These are phyloP conservation scores for Yarrowia galli DNA, from an alignment of 1,139 yeast genomes.

Conservation along the genomic window DNA sequence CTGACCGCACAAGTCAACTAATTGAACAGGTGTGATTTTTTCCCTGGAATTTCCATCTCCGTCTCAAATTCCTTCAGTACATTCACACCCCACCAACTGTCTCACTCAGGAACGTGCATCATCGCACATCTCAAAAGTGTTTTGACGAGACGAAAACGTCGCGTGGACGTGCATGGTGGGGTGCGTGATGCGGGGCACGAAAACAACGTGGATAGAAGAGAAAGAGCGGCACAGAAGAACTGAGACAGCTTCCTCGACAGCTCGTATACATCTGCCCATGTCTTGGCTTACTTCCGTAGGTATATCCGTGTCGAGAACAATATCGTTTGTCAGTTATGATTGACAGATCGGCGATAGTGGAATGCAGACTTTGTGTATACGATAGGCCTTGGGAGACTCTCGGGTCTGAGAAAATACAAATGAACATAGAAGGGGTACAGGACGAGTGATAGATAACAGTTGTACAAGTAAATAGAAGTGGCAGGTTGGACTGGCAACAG, in stretches of 20 bases:
- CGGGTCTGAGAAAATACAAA: no score
- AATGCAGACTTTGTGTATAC: background rate
- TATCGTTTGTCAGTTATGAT: background rate
- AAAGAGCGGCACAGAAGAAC: background rate
- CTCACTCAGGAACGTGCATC: conserved; percentile 31
- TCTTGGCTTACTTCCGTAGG: background rate
- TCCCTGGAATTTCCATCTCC: no score
- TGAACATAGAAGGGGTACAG: background rate
- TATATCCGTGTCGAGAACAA: background rate
- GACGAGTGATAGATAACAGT: background rate
- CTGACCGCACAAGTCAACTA: no score
- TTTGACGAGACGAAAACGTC: conserved; percentile 15
- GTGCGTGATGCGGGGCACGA: conserved; percentile 22
- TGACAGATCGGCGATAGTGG: conserved; percentile 6
- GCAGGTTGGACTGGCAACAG: no score
- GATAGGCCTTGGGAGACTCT: no score
- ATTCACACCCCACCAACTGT: background rate
- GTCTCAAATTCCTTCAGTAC: no score
- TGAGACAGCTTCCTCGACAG: background rate
- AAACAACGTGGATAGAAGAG: background rate
- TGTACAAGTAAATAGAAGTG: no score
- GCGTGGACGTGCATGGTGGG: conserved; percentile 22
- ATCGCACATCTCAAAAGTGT: background rate
- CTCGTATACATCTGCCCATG: background rate
- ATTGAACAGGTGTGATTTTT: background rate